Evolutionary conservation across 805 yeast genomes (phyloP).

Genomic region (Yamadazyma phyllophila): DNA sequence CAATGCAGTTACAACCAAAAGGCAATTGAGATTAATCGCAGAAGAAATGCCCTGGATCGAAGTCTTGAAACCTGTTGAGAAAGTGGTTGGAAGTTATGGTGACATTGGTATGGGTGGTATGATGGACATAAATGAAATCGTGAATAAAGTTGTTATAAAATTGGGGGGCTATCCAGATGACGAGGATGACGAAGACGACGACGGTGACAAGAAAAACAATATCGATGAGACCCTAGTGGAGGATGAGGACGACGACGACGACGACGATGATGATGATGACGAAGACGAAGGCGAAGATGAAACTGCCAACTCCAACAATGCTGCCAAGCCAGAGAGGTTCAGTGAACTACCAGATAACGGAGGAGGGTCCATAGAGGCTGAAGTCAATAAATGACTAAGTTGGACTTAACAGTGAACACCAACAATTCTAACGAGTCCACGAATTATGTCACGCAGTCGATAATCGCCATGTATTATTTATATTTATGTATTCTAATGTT

Average conservation of each 20-base stretch:
- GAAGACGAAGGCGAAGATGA: constrained; percentile 25
- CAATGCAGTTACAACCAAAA: constrained; percentile 82
- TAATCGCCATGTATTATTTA: background rate
- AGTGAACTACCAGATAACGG: background rate
- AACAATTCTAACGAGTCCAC: constrained; percentile 3
- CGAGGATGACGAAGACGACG: constrained; percentile 48
- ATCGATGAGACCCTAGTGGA: constrained; percentile 39
- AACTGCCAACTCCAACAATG: constrained; percentile 22
- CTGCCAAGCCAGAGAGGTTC: constrained; percentile 10
- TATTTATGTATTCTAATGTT: background rate
- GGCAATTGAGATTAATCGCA: constrained; percentile 69
- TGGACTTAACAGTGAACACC: background rate
- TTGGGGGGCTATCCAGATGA: constrained; percentile 54
- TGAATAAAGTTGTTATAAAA: constrained; percentile 75
- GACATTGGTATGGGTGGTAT: constrained; percentile 99
- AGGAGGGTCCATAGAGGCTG: background rate
- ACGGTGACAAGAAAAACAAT: constrained; percentile 19
- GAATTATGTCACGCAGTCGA: background rate
- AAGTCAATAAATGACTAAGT: background rate
- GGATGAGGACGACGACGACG: constrained; percentile 47
- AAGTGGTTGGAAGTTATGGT: constrained; percentile 88
- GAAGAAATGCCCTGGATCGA: constrained; percentile 97
- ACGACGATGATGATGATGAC: constrained; percentile 42
- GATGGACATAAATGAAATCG: constrained; percentile 97
- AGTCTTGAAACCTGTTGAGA: constrained; percentile 90